These are phyloP conservation scores for Ballota nigra DNA, from an alignment of 257 asterid genomes.

Conservation along the genomic window DNA sequence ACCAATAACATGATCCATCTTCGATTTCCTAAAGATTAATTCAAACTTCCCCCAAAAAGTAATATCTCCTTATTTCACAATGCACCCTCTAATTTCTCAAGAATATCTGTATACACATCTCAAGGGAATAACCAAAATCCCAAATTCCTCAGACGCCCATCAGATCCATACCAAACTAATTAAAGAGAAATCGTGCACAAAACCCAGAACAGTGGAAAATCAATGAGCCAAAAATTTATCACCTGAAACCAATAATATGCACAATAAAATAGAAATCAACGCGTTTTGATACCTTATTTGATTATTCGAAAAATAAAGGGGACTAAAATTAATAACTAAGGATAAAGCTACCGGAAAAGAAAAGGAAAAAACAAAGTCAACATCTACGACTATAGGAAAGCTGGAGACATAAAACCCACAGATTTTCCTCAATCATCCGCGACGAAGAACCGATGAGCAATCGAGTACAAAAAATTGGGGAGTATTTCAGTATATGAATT, in stretches of 20 bases:
- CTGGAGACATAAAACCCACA: constrained; percentile 26
- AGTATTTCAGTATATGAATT: constrained; percentile 8
- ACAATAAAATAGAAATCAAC: constrained; percentile 17
- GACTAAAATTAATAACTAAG: constrained; percentile 20
- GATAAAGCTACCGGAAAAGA: constrained; percentile 7
- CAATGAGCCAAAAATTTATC: constrained; percentile 11
- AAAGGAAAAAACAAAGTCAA: constrained; percentile 30
- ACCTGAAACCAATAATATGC: constrained; percentile 14
- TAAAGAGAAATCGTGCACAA: not conserved
- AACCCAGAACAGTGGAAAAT: constrained; percentile 3
- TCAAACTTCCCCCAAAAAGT: constrained; percentile 16
- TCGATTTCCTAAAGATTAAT: constrained; percentile 24
- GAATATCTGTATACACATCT: constrained; percentile 14
- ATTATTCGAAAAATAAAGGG: constrained; percentile 15
- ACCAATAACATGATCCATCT: constrained; percentile 90
- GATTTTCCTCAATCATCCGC: constrained; percentile 13
- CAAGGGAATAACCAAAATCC: constrained; percentile 20
- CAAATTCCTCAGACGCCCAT: constrained; percentile 22
- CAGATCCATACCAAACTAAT: constrained; percentile 35
- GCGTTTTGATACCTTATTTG: constrained; percentile 15
- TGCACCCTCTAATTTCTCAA: constrained; percentile 20
- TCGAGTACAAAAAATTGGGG: not conserved
- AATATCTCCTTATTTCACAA: constrained; percentile 1
- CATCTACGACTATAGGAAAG: constrained; percentile 21
- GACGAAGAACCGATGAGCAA: constrained; percentile 8